These are phyloP conservation scores for Pugionium cornutum DNA, from an alignment of 345 rosid genomes.

Conservation along the genomic window DNA sequence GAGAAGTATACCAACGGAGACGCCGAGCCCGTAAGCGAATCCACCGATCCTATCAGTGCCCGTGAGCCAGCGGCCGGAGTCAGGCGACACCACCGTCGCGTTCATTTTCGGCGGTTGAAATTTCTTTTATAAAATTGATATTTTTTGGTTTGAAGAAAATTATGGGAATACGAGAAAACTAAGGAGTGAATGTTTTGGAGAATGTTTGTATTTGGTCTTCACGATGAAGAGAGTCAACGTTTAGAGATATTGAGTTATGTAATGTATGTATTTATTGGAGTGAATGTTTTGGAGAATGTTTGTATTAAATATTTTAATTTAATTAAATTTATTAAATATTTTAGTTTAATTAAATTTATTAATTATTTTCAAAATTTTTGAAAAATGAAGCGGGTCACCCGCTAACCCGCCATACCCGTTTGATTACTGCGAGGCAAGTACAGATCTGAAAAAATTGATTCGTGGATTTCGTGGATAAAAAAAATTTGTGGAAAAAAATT, in stretches of 20 bases:
- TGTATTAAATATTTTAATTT: no score
- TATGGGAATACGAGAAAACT: conserved; percentile 5
- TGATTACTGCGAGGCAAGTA: no score
- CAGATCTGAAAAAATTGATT: no score
- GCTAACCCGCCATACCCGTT: no score
- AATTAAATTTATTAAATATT: no score
- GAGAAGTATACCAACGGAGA: conserved; percentile 33
- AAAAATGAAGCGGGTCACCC: no score
- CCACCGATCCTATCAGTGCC: conserved; percentile 40
- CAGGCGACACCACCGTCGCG: conserved; percentile 19
- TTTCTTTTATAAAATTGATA: not conserved
- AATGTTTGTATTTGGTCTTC: conserved; percentile 25
- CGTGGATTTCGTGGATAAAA: no score
- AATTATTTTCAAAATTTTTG: no score
- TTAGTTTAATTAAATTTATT: no score
- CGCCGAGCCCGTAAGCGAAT: conserved; percentile 54
- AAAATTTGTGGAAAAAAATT: no score
- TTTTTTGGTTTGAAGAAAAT: conserved; percentile 2
- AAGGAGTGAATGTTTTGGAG: conserved; percentile 8
- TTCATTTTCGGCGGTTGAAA: conserved; percentile 19
- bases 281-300: no score
- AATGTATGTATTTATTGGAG: not conserved
- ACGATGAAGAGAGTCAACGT: conserved; percentile 35
- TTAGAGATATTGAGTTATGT: conserved; percentile 10
- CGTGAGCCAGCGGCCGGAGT: conserved; percentile 19